A percentile compares a stretch with the other conserved stretches of the same genome.
phyloP scores from a whole-genome alignment of 1,284 basidiomycete genomes.

The Papiliotrema nemorosa region DNA sequence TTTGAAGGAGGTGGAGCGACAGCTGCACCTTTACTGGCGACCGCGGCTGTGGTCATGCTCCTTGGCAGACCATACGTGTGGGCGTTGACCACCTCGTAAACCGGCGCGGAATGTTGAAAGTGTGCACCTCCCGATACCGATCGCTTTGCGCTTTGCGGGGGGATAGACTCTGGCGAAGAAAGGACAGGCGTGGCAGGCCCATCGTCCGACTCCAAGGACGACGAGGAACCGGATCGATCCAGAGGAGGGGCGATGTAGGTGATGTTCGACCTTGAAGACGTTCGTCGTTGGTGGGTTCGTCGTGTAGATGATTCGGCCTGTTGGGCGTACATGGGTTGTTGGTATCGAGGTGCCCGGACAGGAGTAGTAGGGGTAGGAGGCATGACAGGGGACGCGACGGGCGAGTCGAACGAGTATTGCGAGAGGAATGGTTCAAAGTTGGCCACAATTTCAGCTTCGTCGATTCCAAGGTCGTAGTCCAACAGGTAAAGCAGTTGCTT shows the following conservation, averaged over 20 bases:
- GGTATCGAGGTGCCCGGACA: conserved; percentile 15
- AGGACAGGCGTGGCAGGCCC: conserved; percentile 32
- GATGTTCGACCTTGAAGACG: conserved; percentile 20
- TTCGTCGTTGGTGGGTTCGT: conserved; percentile 30
- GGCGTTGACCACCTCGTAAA: conserved; percentile 23
- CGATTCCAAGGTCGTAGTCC: conserved; percentile 83
- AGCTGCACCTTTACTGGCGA: not conserved
- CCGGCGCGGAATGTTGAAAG: conserved; percentile 20
- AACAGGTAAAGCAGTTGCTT: conserved; percentile 84
- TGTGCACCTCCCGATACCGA: conserved; percentile 10
- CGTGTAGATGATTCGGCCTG: conserved; percentile 9
- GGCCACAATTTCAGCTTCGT: conserved; percentile 67
- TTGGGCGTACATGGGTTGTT: conserved; percentile 5
- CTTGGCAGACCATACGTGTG: conserved; percentile 16
- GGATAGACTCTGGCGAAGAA: conserved; percentile 18
- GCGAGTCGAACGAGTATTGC: conserved; percentile 39
- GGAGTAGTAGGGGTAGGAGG: conserved; percentile 36
- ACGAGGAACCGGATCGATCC: conserved; percentile 47
- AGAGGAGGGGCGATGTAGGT: conserved; percentile 41
- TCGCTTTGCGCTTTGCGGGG: not conserved
- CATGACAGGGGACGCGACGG: conserved; percentile 25
- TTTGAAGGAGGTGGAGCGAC: conserved; percentile 15
- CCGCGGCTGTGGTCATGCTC: conserved; percentile 1
- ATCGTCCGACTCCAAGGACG: conserved; percentile 46
- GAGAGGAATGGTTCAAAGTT: conserved; percentile 41